A percentile compares a stretch with the other conserved stretches of the same genome.
phyloP scores from a whole-genome alignment of 768 basidiomycete genomes.

The Mrakia blollopis region DNA sequence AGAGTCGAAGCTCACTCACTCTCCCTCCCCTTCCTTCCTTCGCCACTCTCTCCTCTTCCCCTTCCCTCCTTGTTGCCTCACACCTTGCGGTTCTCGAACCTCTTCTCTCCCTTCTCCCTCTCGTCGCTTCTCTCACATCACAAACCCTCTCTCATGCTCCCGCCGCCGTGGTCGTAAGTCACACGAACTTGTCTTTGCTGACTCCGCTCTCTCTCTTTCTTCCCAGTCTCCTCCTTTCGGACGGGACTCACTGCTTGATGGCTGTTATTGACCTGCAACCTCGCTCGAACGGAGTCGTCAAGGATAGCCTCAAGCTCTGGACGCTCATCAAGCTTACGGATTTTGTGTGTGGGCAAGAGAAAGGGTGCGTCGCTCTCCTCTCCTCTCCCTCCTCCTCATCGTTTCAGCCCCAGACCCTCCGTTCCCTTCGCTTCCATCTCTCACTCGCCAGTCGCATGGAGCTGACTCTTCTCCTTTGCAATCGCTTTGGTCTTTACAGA shows the following conservation, averaged over 20 bases:
- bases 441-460: not conserved
- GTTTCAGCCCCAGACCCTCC: not conserved
- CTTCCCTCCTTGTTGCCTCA: not conserved
- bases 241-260: slow-evolving; percentile 4
- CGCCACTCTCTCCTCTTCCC: not conserved
- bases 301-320: not conserved
- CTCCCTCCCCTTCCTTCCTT: not conserved
- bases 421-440: not conserved
- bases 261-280: not conserved
- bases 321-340: slow-evolving; percentile 17
- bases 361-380: not conserved
- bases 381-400: not conserved
- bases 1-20: not conserved
- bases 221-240: slow-evolving; percentile 14
- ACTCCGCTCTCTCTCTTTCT: not conserved
- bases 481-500: not conserved
- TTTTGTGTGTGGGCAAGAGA: not conserved
- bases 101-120: not conserved
- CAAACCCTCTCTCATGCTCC: not conserved
- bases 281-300: not conserved
- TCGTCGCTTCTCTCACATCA: not conserved
- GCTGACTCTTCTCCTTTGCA: not conserved
- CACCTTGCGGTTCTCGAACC: not conserved
- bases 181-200: not conserved
- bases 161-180: not conserved